These are phyloP conservation scores for Trichoderma atrobrunneum DNA, from an alignment of 2,329 filamentous ascomycete species.

Conservation along the genomic window DNA sequence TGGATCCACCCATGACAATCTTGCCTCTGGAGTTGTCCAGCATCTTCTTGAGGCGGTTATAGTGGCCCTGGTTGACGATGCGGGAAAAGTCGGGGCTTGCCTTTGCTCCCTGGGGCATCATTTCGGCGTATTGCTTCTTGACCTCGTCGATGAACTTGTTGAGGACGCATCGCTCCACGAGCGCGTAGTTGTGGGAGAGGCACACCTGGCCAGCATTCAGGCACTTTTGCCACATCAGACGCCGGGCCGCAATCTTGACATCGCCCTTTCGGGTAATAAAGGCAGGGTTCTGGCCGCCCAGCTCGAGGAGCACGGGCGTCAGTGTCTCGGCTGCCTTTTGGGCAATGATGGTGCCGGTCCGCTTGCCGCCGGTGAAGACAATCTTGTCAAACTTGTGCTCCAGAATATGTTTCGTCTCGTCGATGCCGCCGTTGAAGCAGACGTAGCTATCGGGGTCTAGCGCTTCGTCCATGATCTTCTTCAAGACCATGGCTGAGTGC, in stretches of 20 bases:
- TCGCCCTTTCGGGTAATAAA: constrained; percentile 85
- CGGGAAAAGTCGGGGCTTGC: constrained; percentile 74
- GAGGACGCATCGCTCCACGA: constrained; percentile 74
- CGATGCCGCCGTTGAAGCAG: constrained; percentile 75
- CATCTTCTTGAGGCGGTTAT: constrained; percentile 83
- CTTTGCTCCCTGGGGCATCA: constrained; percentile 80
- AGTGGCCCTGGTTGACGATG: constrained; percentile 78
- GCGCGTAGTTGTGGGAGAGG: constrained; percentile 86
- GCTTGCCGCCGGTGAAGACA: constrained; percentile 83
- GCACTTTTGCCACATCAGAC: constrained; percentile 85
- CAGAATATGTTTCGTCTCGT: constrained; percentile 77
- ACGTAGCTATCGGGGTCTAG: constrained; percentile 76
- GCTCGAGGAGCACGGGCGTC: constrained; percentile 84
- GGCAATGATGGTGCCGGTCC: constrained; percentile 80
- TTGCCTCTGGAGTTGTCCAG: constrained; percentile 79
- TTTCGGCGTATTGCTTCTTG: constrained; percentile 67
- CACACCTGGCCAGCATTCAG: constrained; percentile 89
- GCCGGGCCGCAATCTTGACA: constrained; percentile 73
- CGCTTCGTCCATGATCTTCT: constrained; percentile 70
- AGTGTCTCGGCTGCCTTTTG: constrained; percentile 86
- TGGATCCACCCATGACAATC: constrained; percentile 81
- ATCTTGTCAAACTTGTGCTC: constrained; percentile 97
- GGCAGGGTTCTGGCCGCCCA: constrained; percentile 88
- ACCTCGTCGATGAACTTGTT: constrained; percentile 71
- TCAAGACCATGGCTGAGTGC: constrained; percentile 71